Evolutionary conservation across 352 stramenopile genomes (phyloP), one percentile per base, ranked within the genome.

Genomic region (Phytophthora tentaculata): DNA sequence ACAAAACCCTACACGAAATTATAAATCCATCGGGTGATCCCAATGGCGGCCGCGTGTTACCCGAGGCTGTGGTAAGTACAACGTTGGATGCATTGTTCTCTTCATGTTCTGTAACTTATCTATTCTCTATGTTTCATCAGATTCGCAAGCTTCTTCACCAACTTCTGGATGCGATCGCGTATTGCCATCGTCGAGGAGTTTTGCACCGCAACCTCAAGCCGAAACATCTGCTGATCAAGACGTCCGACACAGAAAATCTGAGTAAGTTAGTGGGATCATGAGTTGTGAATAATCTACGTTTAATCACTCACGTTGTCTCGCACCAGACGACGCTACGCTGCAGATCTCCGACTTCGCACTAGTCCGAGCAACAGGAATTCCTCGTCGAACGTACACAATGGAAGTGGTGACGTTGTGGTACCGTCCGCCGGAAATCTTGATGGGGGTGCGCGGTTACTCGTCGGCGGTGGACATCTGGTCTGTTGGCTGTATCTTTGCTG

Each of bases 401-500:
- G 89, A 97, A 45, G 89, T 97, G 2, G 89, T 97, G 26, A 97
- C 91, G 9, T 76, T 97, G 13, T 97, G 91, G 90, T 97, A 97
- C 62, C 83, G 90, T 2, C 86, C 91, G 13, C 91, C 91, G 2
- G 91, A 97, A 66, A 92, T 97, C 5, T 69, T 97, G 17, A 95
- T 97, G 84, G 91, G 91, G 16, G 84, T 94, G 7, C 79, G 86
- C n/a, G 85, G 81, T 0, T 96, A 96, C 61, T 95, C 86, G 7
- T 88, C 84, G 0, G 83, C 86, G 6, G 86, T 98, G 24, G 94
- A 98, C 61, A 98, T 98, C 55, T 98, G 94, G 94, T 98, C 80
- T 22, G 83, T 96, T 22, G 98, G 98, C 2, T 99, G 96, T 65
- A 99, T 99, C 41, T 98, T 99, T 77, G 98, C 96, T 4, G 98